A percentile compares a stretch with the other conserved stretches of the same genome.
These are phyloP conservation scores for Lachancea meyersii DNA, from an alignment of 805 yeast species.

Conservation along the genomic window DNA sequence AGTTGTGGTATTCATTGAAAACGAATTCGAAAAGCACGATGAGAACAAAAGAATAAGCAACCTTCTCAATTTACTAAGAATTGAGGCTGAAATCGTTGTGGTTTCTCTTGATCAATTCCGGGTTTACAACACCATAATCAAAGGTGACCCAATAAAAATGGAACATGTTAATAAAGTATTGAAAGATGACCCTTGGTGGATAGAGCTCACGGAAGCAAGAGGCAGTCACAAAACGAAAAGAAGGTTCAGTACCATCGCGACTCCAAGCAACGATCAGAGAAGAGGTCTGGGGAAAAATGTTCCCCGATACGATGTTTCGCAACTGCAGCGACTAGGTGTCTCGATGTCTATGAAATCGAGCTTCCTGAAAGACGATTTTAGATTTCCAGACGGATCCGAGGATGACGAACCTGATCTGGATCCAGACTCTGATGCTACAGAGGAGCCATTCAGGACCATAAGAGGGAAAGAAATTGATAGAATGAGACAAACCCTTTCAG, in stretches of 20 bases:
- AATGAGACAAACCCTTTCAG: neutral
- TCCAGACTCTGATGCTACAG: neutral
- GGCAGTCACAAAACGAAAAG: constrained; percentile 25
- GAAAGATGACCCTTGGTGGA: constrained; percentile 82
- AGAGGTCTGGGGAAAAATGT: constrained; percentile 18
- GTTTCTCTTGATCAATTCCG: constrained; percentile 54
- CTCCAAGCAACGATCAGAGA: constrained; percentile 22
- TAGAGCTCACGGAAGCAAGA: constrained; percentile 56
- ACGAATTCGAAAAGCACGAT: constrained; percentile 57
- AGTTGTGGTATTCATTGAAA: constrained; percentile 87
- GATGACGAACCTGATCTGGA: constrained; percentile 31
- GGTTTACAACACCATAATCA: constrained; percentile 69
- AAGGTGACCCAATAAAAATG: constrained; percentile 47
- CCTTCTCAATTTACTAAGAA: constrained; percentile 69
- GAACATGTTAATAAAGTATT: constrained; percentile 47
- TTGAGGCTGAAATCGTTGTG: constrained; percentile 74
- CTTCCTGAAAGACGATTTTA: constrained; percentile 34
- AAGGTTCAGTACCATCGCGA: constrained; percentile 30
- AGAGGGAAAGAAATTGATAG: constrained; percentile 8
- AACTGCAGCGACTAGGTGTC: constrained; percentile 69
- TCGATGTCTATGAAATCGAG: constrained; percentile 72
- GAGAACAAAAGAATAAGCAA: constrained; percentile 59
- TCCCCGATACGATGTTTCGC: constrained; percentile 43
- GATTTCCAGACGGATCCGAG: constrained; percentile 26
- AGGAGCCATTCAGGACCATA: constrained; percentile 1